Evolutionary conservation across 257 asterid genomes (phyloP).

Genomic region (Oldenlandia corymbosa): DNA sequence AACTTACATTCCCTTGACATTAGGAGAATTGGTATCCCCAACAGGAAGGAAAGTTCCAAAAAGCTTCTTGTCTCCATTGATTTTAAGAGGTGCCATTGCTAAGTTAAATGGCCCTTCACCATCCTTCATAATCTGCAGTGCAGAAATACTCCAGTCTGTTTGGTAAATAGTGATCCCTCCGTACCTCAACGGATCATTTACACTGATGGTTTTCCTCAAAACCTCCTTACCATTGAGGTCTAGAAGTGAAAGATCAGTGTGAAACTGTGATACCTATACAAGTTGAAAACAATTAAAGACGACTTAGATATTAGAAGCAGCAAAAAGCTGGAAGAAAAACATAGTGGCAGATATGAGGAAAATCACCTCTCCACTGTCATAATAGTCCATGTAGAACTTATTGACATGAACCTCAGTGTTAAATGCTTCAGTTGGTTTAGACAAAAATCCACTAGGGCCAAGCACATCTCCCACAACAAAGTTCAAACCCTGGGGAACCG

Average conservation of each 20-base stretch:
- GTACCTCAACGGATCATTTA: slow-evolving; percentile 83
- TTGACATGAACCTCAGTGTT: slow-evolving; percentile 81
- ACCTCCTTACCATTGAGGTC: slow-evolving; percentile 82
- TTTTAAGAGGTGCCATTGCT: slow-evolving; percentile 85
- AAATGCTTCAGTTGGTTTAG: slow-evolving; percentile 74
- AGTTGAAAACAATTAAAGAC: slow-evolving; percentile 22
- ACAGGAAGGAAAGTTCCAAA: slow-evolving; percentile 78
- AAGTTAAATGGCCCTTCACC: slow-evolving; percentile 87
- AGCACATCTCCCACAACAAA: slow-evolving; percentile 69
- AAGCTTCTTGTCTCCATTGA: slow-evolving; percentile 84
- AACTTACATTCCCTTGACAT: slow-evolving; percentile 71
- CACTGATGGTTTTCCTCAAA: slow-evolving; percentile 79
- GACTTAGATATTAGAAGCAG: slow-evolving; percentile 40
- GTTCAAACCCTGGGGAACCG: slow-evolving; percentile 82
- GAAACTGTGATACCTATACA: slow-evolving; percentile 75
- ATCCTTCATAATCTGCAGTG: slow-evolving; percentile 62
- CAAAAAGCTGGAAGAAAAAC: slow-evolving; percentile 1
- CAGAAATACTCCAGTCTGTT: slow-evolving; percentile 72
- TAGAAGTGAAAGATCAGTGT: slow-evolving; percentile 70
- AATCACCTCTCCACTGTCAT: slow-evolving; percentile 76
- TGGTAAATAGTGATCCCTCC: slow-evolving; percentile 67
- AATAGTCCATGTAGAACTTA: slow-evolving; percentile 70
- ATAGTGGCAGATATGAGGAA: background rate
- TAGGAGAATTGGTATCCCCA: slow-evolving; percentile 46
- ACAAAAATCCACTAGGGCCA: slow-evolving; percentile 57